These are phyloP conservation scores for Globisporangium mamillatum DNA, from an alignment of 352 stramenopile genomes.

Conservation along the genomic window DNA sequence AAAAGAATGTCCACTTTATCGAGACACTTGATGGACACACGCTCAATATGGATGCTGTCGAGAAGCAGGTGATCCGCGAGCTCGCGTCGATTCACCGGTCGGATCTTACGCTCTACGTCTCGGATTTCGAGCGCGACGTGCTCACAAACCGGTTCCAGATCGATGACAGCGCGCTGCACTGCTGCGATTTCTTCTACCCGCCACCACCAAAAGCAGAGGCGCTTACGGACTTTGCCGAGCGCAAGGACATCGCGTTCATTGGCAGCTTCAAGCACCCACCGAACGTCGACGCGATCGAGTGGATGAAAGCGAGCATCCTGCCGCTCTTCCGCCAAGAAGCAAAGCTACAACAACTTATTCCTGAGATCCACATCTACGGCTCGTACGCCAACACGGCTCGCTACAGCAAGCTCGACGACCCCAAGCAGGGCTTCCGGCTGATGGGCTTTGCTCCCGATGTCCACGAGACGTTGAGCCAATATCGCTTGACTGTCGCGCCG, in stretches of 20 bases:
- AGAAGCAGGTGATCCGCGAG: constrained; percentile 72
- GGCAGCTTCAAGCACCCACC: constrained; percentile 92
- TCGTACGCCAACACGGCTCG: constrained; percentile 60
- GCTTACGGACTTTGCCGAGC: constrained; percentile 24
- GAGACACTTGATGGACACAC: constrained; percentile 37
- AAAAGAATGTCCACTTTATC: constrained; percentile 34
- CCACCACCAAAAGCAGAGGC: constrained; percentile 13
- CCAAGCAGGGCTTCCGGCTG: constrained; percentile 51
- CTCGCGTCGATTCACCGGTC: constrained; percentile 74
- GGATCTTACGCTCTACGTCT: constrained; percentile 75
- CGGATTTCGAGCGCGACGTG: constrained; percentile 55
- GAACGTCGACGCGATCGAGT: constrained; percentile 89
- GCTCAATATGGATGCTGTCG: constrained; percentile 40
- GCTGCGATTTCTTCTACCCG: constrained; percentile 75
- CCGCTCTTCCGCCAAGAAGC: constrained; percentile 55
- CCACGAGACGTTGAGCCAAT: constrained; percentile 61
- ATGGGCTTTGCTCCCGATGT: constrained; percentile 80
- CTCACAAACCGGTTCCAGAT: constrained; percentile 67
- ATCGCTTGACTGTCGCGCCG: constrained; percentile 84
- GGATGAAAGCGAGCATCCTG: constrained; percentile 67
- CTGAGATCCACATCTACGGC: constrained; percentile 86
- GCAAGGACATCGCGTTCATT: constrained; percentile 83
- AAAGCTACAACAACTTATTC: constrained; percentile 8
- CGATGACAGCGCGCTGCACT: constrained; percentile 33
- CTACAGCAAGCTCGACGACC: constrained; percentile 55